phyloP scores from a whole-genome alignment of 768 basidiomycete genomes.

The Phanerochaete sordida region DNA sequence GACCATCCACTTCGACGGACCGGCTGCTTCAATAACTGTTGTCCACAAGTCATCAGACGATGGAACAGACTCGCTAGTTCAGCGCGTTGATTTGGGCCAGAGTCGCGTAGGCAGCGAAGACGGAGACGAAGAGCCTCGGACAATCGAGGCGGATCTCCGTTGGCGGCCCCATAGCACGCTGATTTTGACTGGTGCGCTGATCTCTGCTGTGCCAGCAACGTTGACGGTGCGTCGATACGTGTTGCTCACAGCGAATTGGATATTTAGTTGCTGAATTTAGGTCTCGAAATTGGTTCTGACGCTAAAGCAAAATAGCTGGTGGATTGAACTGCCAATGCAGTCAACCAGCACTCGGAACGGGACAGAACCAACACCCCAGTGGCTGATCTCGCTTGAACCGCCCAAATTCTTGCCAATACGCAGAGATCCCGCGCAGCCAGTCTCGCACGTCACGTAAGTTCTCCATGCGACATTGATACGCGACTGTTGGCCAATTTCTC shows the following conservation, averaged over 20 bases:
- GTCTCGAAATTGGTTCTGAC: constrained; percentile 47
- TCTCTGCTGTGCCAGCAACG: constrained; percentile 44
- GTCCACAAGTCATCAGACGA: constrained; percentile 32
- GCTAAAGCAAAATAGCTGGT: constrained; percentile 63
- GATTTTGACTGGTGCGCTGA: constrained; percentile 59
- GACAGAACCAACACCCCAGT: constrained; percentile 31
- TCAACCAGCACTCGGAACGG: constrained; percentile 36
- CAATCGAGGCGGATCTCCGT: constrained; percentile 41
- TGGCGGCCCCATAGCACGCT: constrained; percentile 55
- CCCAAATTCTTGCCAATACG: constrained; percentile 49
- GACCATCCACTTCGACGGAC: constrained; percentile 54
- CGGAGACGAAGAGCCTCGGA: constrained; percentile 9
- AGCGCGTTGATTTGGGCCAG: constrained; percentile 46
- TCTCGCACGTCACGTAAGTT: constrained; percentile 38
- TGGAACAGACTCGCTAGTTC: constrained; percentile 24
- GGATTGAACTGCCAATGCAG: constrained; percentile 52
- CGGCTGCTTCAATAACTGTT: constrained; percentile 47
- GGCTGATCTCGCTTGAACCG: constrained; percentile 58
- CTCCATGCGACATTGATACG: constrained; percentile 2
- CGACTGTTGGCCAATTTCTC: constrained; percentile 3
- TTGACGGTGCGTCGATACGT: constrained; percentile 61
- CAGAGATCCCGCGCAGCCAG: constrained; percentile 41
- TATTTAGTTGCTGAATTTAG: constrained; percentile 11
- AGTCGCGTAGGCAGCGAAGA: constrained; percentile 7
- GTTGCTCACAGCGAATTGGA: not conserved